Evolutionary conservation across 805 yeast species (phyloP).

Genomic region (Danielia oregonensis): DNA sequence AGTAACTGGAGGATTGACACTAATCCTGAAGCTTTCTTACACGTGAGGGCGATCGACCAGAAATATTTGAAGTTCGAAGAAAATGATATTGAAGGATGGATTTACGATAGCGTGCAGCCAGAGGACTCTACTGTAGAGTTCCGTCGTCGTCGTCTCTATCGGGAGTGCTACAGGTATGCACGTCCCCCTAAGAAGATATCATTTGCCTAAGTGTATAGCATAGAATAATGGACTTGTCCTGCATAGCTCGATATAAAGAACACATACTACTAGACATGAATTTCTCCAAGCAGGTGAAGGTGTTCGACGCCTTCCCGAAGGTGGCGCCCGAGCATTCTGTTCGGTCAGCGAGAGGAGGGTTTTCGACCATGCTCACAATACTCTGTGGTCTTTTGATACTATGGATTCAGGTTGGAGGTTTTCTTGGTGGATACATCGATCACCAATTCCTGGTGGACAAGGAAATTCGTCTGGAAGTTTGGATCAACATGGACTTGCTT

Average conservation of each 20-base stretch:
- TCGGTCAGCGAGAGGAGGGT: constrained; percentile 73
- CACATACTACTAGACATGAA: background rate
- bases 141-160: constrained; percentile 53
- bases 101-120: constrained; percentile 29
- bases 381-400: constrained; percentile 60
- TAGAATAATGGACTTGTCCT: background rate
- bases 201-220: background rate
- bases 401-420: constrained; percentile 84
- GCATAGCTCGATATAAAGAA: background rate
- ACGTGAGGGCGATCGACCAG: constrained; percentile 33
- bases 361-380: constrained; percentile 63
- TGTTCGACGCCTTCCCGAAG: constrained; percentile 46
- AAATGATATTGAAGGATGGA: constrained; percentile 46
- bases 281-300: constrained; percentile 36
- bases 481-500: constrained; percentile 73
- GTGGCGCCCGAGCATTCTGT: constrained; percentile 55
- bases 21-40: constrained; percentile 50
- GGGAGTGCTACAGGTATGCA: constrained; percentile 48
- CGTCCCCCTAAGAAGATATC: constrained; percentile 8
- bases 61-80: constrained; percentile 21
- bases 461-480: constrained; percentile 51
- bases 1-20: constrained; percentile 65
- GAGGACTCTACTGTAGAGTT: constrained; percentile 42
- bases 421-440: constrained; percentile 75
- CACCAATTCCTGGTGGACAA: constrained; percentile 76